Conservation (phyloP, 257 asterid genomes). For the Apocynum venetum region DNA sequence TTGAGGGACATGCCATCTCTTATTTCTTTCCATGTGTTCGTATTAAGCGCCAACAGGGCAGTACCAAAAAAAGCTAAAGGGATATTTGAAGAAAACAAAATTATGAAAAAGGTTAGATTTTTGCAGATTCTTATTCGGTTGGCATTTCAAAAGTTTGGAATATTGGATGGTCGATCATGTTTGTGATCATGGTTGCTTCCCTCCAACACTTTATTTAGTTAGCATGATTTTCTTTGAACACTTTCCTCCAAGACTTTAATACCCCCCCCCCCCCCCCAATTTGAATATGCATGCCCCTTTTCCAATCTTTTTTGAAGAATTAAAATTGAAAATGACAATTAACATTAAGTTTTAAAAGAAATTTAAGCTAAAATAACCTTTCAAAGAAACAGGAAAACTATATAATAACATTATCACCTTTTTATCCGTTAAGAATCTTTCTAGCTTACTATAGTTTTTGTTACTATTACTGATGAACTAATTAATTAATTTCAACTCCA, state of each 20-base stretch:
- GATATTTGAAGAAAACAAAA: not conserved
- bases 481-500: too few relatives aligned
- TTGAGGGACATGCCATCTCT: too few relatives aligned
- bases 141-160: not conserved
- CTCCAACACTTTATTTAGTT: not conserved
- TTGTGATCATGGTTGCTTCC: not conserved
- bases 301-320: not conserved
- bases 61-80: too few relatives aligned
- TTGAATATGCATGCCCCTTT: not conserved
- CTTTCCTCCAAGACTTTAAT: not conserved
- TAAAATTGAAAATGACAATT: not conserved
- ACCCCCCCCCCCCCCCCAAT: not conserved
- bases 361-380: not conserved
- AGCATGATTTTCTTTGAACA: not conserved
- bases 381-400: not conserved
- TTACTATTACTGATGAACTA: too few relatives aligned
- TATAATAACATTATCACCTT: not conserved
- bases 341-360: not conserved
- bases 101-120: not conserved
- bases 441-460: not conserved
- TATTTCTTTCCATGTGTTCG: not conserved
- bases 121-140: not conserved
- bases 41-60: not conserved
- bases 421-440: not conserved
- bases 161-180: not conserved